Conservation (phyloP, 1,284 basidiomycete species). For the Cryptococcus depauperatus region DNA sequence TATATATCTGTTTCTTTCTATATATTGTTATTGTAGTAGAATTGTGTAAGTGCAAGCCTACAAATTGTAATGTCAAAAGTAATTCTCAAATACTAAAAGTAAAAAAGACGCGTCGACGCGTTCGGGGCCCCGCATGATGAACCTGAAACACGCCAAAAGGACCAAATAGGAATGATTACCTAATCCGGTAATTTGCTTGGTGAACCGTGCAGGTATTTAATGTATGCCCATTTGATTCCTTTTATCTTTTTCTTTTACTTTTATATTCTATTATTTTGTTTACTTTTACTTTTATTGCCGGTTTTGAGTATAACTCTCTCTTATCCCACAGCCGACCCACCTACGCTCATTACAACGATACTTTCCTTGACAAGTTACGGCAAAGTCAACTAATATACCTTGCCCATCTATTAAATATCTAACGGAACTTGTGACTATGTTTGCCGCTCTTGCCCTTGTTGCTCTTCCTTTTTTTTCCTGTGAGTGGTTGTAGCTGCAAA, state of each 20-base stretch:
- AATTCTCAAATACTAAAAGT: no score
- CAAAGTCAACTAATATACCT: not conserved
- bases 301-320: not conserved
- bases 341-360: not conserved
- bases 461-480: slow-evolving; percentile 32
- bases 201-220: no score
- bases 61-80: no score
- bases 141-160: no score
- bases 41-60: no score
- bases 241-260: not conserved
- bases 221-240: not conserved
- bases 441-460: slow-evolving; percentile 25
- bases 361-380: not conserved
- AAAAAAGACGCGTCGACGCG: not conserved
- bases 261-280: not conserved
- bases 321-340: not conserved
- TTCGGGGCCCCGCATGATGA: no score
- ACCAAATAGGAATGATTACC: no score
- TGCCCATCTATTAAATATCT: not conserved
- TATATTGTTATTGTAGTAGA: no score
- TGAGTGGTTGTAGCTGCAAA: slow-evolving; percentile 17
- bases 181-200: no score
- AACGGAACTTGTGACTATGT: slow-evolving; percentile 18
- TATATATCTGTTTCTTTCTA: no score
- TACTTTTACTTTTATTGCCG: not conserved